These are phyloP conservation scores for Chrysanthemum seticuspe DNA, from an alignment of 129 eudicot species.

Conservation along the genomic window DNA sequence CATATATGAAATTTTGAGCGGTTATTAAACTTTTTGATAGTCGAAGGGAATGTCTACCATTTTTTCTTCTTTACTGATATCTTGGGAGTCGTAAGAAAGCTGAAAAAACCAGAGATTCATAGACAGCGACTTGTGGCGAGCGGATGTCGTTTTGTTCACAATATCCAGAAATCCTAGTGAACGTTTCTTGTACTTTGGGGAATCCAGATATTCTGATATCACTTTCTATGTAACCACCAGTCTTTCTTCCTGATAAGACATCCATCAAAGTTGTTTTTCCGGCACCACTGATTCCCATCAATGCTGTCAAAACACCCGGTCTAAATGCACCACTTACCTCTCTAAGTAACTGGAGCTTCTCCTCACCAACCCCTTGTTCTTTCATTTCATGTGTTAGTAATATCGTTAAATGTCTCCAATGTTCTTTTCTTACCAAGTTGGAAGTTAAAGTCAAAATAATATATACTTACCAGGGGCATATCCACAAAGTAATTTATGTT, in stretches of 20 bases:
- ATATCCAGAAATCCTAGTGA: conserved; percentile 53
- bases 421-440: too few species aligned
- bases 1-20: neutral
- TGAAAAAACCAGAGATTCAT: conserved; percentile 51
- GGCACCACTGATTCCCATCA: conserved; percentile 61
- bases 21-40: neutral
- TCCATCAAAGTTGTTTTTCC: conserved; percentile 61
- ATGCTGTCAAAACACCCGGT: conserved; percentile 55
- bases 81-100: conserved; percentile 48
- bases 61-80: conserved; percentile 29
- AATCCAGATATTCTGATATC: conserved; percentile 51
- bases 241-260: conserved; percentile 57
- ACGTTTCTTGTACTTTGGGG: conserved; percentile 45
- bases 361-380: conserved; percentile 33
- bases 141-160: conserved; percentile 61
- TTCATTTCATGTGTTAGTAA: conserved; percentile 31
- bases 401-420: too few species aligned
- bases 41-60: conserved; percentile 26
- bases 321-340: conserved; percentile 46
- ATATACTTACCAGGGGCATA: conserved; percentile 51
- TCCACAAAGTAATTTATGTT: conserved; percentile 48
- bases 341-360: conserved; percentile 36
- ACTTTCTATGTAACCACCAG: conserved; percentile 46
- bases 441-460: neutral
- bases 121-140: conserved; percentile 50